Base-by-base conservation (phyloP, 805 yeast species). In the Candida chauliodis region DNA sequence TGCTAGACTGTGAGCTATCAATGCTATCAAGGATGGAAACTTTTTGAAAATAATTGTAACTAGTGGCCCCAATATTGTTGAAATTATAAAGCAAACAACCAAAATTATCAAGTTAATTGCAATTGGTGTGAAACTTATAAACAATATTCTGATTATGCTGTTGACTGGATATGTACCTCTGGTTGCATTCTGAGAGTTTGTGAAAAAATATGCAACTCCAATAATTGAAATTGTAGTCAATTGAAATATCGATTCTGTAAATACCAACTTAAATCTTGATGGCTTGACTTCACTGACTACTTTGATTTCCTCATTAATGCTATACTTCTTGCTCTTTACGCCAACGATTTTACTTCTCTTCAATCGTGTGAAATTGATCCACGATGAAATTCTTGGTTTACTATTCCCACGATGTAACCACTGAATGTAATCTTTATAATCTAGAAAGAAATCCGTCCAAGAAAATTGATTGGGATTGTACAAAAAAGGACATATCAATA, bases 381-480 rank as follows among this genome's bases (percentile, higher is more conserved):
- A 66, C 6, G 71, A 64, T 38, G 55, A 50, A 14, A 48, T 37
- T 42, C 61, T 51, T 39, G 59, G 47, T 37, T 53, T 61, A 4
- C 73, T 64, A 51, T 76, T 78, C 18, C 84, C 84, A 13, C 71
- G 59, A 3, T 67, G 62, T 39, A 79, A 55, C 79, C 79, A 75
- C 25, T 49, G 52, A 38, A 82, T 57, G 45, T 69, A 79, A 38
- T 67, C 70, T 39, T 71, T 66, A 56, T 84, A 84, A 57, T 84
- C 91, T 37, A 81, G 58, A 50, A 84, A 82, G 53, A 80, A 84
- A 45, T 83, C 90, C 7, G 63, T 63, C 63, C 81, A 78, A 3
- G 79, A 72, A 47, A 81, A 84, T 50, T 84, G 91, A 55, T 83
- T 84, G 1, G 93, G 91, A 53, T 84, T 84, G 62, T 78, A 84